Conservation (phyloP, 352 stramenopile genomes). For the Peronospora destructor region DNA sequence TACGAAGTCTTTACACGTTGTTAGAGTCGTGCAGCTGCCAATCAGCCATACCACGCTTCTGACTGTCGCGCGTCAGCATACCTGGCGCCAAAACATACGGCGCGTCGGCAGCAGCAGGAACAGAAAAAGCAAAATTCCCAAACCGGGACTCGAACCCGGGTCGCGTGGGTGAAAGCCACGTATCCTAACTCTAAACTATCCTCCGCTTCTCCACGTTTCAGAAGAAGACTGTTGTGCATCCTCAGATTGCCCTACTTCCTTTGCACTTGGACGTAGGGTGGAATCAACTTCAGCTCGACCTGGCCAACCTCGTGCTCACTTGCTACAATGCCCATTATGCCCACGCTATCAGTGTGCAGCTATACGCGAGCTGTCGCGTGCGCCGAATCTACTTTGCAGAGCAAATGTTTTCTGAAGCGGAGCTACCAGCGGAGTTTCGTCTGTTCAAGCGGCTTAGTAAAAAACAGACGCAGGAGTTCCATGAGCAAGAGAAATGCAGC, state of each 20-base stretch:
- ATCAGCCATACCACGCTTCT: no score
- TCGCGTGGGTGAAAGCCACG: no score
- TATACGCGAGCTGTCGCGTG: conserved; percentile 54
- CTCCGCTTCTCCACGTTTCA: conserved; percentile 49
- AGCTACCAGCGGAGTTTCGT: conserved; percentile 46
- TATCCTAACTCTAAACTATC: no score
- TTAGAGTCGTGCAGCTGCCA: no score
- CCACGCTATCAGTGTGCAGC: conserved; percentile 36
- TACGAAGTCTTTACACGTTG: no score
- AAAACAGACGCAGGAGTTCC: conserved; percentile 17
- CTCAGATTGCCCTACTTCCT: conserved; percentile 32
- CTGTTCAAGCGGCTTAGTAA: conserved; percentile 44
- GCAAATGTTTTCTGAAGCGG: conserved; percentile 28
- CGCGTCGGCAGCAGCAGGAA: no score
- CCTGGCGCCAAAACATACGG: no score
- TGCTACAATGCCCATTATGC: conserved; percentile 42
- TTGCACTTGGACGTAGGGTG: conserved; percentile 40
- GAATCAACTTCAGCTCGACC: conserved; percentile 58
- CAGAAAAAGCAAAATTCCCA: no score
- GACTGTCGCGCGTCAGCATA: no score
- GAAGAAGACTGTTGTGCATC: conserved; percentile 34
- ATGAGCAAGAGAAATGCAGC: conserved; percentile 5
- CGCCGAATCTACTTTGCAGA: conserved; percentile 55
- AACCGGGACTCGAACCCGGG: no score
- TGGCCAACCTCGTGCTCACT: conserved; percentile 32